Evolutionary conservation across 2,329 filamentous ascomycete species (phyloP), one percentile per base, ranked within the genome.

Genomic region (Lachnellula arida): DNA sequence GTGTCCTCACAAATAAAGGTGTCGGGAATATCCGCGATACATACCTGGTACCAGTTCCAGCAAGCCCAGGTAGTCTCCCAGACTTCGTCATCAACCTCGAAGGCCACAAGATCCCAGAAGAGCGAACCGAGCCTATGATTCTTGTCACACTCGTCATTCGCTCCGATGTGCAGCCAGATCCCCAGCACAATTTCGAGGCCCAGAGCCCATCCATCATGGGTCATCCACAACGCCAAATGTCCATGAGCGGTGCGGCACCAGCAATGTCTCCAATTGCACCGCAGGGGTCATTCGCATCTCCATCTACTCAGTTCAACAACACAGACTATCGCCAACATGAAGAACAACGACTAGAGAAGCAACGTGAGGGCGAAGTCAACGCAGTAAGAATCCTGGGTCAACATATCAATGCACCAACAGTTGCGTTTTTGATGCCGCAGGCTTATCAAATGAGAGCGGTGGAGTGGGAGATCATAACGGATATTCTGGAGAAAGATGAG

Each of bases 41-140:
- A 1, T 97, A 97, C 70, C 81, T 97, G 34, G 87, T 97, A 9
- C 93, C 94, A 0, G 83, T 97, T 4, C 83, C 91, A 34, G 80
- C 85, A 5, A 91, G 89, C 25, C 78, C 82, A 25, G 78, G 77
- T 35, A 82, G 81, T 49, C 81, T 93, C 44, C 93, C 94, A 0
- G 89, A 92, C 59, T 96, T 97, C 65, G 84, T 97, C 71, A 82
- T 91, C 58, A 88, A 96, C 67, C 80, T 97, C n/a, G 86, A 90
- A 60, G 88, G 93, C 64, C 92, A 92, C 70, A 82, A 83, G 32
- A 81, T 97, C 34, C 89, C 92, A 46, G 80, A 82, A 56, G 81
- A 81, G 2, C 81, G 88, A 15, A 78, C 84, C 0, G 87, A 95
- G 62, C 85, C 89, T 1, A 84, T 94, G 74, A 76, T 99, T 37